Conservation (phyloP, 139 green algal genomes). For the Protoeuglena noctilucae region DNA sequence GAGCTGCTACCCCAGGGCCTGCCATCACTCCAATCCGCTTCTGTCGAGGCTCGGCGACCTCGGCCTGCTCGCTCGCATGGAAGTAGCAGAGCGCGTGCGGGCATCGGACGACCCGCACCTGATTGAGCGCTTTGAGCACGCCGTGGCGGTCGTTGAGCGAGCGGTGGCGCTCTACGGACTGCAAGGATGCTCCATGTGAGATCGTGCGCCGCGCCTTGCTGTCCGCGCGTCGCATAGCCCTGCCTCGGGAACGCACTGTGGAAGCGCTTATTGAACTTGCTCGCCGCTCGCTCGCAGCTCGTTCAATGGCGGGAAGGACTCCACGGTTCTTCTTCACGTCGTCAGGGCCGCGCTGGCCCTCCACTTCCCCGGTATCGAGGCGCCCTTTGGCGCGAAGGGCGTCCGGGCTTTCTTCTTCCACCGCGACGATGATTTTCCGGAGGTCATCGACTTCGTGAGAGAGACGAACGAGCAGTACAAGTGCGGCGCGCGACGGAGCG, state of each 20-base stretch:
- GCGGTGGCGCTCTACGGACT: slow-evolving; percentile 31
- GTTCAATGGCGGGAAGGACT: slow-evolving; percentile 91
- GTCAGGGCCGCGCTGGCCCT: slow-evolving; percentile 30
- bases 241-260: too few relatives aligned
- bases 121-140: slow-evolving; percentile 14
- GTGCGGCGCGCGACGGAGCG: too few relatives aligned
- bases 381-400: too few relatives aligned
- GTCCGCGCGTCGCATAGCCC: slow-evolving; percentile 20
- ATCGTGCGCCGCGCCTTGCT: slow-evolving; percentile 10
- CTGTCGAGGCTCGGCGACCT: too few relatives aligned
- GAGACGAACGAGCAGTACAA: background rate
- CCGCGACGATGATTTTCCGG: slow-evolving; percentile 45
- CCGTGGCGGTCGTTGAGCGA: slow-evolving; percentile 20
- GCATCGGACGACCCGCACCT: slow-evolving; percentile 16
- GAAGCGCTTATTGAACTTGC: too few relatives aligned
- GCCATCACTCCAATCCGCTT: too few relatives aligned
- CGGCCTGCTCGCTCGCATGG: too few relatives aligned
- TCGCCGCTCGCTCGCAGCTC: slow-evolving; percentile 65
- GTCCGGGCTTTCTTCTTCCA: slow-evolving; percentile 4
- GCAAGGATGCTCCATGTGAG: background rate
- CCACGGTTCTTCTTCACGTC: slow-evolving; percentile 77
- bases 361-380: too few relatives aligned
- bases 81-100: slow-evolving; percentile 23
- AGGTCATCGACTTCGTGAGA: slow-evolving; percentile 37
- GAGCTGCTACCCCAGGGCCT: too few relatives aligned